A percentile compares a stretch with the other conserved stretches of the same genome.
Evolutionary conservation across 2,329 filamentous ascomycete genomes (phyloP).

Genomic region (Colletotrichum ledebouriae): DNA sequence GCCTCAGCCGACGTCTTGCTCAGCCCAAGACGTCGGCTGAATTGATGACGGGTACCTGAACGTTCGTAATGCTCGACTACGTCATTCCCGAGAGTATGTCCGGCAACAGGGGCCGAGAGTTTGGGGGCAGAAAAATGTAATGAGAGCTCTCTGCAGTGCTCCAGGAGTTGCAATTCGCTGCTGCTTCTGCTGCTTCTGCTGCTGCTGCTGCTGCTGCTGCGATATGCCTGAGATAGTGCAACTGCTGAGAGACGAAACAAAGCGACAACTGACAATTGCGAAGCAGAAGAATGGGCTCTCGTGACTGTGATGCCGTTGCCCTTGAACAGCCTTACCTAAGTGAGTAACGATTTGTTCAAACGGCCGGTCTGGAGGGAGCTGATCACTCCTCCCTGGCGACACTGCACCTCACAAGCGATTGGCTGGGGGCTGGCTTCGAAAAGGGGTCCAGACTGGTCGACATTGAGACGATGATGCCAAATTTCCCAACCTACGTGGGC

Average conservation of each 20-base stretch:
- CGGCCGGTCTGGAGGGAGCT: too few species aligned
- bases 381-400: neutral
- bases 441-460: constrained; percentile 41
- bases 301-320: too few species aligned
- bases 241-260: too few species aligned
- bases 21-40: constrained; percentile 35
- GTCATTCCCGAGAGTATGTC: constrained; percentile 37
- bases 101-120: constrained; percentile 24
- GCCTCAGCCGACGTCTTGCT: constrained; percentile 23
- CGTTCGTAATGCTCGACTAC: constrained; percentile 36
- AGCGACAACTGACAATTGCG: too few species aligned
- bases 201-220: too few species aligned
- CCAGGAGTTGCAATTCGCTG: neutral
- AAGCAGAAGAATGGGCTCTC: too few species aligned
- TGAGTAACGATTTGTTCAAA: too few species aligned
- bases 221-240: too few species aligned
- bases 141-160: neutral
- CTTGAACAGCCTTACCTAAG: too few species aligned
- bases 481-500: constrained; percentile 34
- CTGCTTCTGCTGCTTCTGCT: too few species aligned
- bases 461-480: constrained; percentile 39
- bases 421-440: constrained; percentile 15
- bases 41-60: constrained; percentile 38
- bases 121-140: constrained; percentile 23
- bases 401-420: constrained; percentile 17